Evolutionary conservation across 2,329 filamentous ascomycete genomes (phyloP).

Genomic region (Cladosporium sp.): DNA sequence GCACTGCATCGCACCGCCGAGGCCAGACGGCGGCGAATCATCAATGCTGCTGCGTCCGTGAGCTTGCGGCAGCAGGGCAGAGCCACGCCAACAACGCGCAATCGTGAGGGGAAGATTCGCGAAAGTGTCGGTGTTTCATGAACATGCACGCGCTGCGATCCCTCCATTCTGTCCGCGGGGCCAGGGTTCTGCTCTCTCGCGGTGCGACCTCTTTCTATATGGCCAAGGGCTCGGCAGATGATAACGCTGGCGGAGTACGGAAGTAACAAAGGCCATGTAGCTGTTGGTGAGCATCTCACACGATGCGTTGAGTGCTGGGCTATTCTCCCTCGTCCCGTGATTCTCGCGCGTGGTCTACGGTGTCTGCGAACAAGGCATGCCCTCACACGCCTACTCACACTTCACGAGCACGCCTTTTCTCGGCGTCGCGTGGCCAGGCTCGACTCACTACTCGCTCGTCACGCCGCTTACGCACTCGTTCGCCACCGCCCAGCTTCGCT

Average conservation of each 20-base stretch:
- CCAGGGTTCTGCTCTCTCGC: not conserved
- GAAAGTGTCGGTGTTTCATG: slow-evolving; percentile 7
- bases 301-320: too few relatives aligned
- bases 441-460: not conserved
- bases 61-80: not conserved
- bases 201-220: not conserved
- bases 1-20: not conserved
- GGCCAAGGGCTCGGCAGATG: not conserved
- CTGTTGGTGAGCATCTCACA: too few relatives aligned
- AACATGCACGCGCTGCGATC: not conserved
- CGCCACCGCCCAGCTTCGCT: not conserved
- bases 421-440: not conserved
- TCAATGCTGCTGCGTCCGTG: slow-evolving; percentile 1
- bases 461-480: slow-evolving; percentile 8
- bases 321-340: not conserved
- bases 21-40: not conserved
- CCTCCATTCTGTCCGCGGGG: not conserved
- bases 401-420: not conserved
- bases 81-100: slow-evolving; percentile 4
- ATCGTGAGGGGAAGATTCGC: not conserved
- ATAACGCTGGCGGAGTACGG: too few relatives aligned
- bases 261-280: too few relatives aligned
- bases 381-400: not conserved
- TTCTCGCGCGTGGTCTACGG: too few relatives aligned
- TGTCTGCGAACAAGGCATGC: too few relatives aligned